phyloP scores from a whole-genome alignment of 1,139 yeast species.

The Diutina pseudorugosa region DNA sequence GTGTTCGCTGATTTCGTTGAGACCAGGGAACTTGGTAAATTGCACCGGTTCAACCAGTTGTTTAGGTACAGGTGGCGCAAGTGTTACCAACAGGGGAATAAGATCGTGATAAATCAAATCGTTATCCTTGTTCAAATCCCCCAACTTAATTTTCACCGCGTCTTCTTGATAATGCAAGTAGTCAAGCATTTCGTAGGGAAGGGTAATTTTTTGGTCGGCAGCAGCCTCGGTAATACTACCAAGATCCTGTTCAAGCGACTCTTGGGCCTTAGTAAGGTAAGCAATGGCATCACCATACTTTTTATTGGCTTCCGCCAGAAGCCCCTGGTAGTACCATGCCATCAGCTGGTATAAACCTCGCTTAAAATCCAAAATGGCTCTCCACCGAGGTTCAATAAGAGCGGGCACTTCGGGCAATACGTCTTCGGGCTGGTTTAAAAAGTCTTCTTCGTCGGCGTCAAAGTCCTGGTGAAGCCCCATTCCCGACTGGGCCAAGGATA shows the following conservation, averaged over 20 bases:
- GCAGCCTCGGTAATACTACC: slow-evolving; percentile 14
- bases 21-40: background rate
- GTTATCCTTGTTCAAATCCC: slow-evolving; percentile 61
- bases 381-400: slow-evolving; percentile 37
- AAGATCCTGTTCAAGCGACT: slow-evolving; percentile 19
- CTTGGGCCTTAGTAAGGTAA: slow-evolving; percentile 42
- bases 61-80: slow-evolving; percentile 65
- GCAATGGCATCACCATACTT: slow-evolving; percentile 76
- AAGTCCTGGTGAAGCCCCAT: slow-evolving; percentile 9
- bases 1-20: slow-evolving; percentile 33
- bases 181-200: slow-evolving; percentile 25
- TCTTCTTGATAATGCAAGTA: slow-evolving; percentile 33
- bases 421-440: slow-evolving; percentile 8
- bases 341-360: slow-evolving; percentile 29
- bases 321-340: slow-evolving; percentile 42
- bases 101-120: slow-evolving; percentile 79
- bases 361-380: slow-evolving; percentile 32
- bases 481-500: slow-evolving; percentile 10
- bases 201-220: slow-evolving; percentile 13
- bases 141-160: slow-evolving; percentile 31
- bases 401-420: slow-evolving; percentile 29
- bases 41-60: slow-evolving; percentile 45
- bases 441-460: slow-evolving; percentile 23
- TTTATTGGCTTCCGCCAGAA: slow-evolving; percentile 31
- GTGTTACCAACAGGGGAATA: slow-evolving; percentile 47